phyloP scores from a whole-genome alignment of 106 monocot species.

The Dendrobium nobile region DNA sequence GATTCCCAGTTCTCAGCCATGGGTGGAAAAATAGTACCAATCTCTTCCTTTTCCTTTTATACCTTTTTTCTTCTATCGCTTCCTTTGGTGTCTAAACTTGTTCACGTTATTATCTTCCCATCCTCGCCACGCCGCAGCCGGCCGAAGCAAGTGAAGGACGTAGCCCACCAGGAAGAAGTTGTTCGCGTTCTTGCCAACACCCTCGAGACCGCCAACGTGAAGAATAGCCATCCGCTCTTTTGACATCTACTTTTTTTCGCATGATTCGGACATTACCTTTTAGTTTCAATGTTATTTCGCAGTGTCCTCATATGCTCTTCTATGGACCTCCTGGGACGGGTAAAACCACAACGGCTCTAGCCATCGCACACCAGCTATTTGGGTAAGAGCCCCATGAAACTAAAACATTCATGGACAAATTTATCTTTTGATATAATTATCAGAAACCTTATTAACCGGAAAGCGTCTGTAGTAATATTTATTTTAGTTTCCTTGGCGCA shows the following conservation, averaged over 20 bases:
- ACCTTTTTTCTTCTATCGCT: not conserved
- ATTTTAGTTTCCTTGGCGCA: conserved; percentile 1
- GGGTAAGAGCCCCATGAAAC: conserved; percentile 31
- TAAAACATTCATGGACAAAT: not conserved
- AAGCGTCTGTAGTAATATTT: not conserved
- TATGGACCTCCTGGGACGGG: conserved; percentile 96
- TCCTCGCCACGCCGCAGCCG: conserved; percentile 42
- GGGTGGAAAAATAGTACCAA: conserved; percentile 98
- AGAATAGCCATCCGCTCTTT: conserved; percentile 4
- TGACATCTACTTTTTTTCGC: not conserved
- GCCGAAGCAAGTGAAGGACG: conserved; percentile 95
- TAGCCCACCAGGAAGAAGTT: conserved; percentile 97
- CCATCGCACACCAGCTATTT: conserved; percentile 86
- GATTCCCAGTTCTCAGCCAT: conserved; percentile 69
- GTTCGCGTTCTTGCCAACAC: conserved; percentile 95
- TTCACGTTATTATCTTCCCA: not conserved
- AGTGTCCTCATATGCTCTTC: conserved; percentile 99
- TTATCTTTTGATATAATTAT: not conserved
- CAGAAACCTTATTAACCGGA: not conserved
- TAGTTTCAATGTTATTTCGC: not conserved
- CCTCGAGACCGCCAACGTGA: conserved; percentile 81
- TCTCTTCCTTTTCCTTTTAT: not conserved
- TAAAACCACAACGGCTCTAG: conserved; percentile 95
- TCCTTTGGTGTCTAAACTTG: not conserved
- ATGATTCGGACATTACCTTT: not conserved